A percentile compares a stretch with the other conserved stretches of the same genome.
These are phyloP conservation scores for Irpex lacteus DNA, from an alignment of 1,284 basidiomycete genomes.

Conservation along the genomic window DNA sequence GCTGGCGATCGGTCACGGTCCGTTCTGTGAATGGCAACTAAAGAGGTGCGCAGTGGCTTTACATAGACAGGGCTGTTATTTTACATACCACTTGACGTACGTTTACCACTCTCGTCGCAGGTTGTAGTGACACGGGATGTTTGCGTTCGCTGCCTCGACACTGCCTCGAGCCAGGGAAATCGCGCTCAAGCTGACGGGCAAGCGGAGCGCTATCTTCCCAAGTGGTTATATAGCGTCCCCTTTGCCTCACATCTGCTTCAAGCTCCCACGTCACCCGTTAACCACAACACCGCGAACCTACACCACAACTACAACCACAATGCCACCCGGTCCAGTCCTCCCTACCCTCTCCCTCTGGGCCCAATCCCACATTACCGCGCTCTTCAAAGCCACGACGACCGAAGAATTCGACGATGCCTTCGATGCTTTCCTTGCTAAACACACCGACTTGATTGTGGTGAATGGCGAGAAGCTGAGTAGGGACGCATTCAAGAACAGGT, in stretches of 20 bases:
- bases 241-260: not conserved
- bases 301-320: conserved; percentile 4
- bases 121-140: not conserved
- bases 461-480: conserved; percentile 30
- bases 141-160: not conserved
- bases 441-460: conserved; percentile 28
- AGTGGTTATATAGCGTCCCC: conserved; percentile 2
- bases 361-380: conserved; percentile 28
- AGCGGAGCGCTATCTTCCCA: conserved; percentile 3
- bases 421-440: conserved; percentile 30
- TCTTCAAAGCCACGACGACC: conserved; percentile 32
- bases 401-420: conserved; percentile 31
- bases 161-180: not conserved
- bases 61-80: too few relatives aligned
- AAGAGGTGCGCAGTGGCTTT: too few relatives aligned
- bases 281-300: not conserved
- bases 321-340: conserved; percentile 26
- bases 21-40: too few relatives aligned
- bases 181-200: not conserved
- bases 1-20: too few relatives aligned
- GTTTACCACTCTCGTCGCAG: not conserved
- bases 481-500: conserved; percentile 25
- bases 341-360: conserved; percentile 35
- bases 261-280: not conserved
- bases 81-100: not conserved